Conservation (phyloP, 1,139 yeast species). For the Candida gigantensis region DNA sequence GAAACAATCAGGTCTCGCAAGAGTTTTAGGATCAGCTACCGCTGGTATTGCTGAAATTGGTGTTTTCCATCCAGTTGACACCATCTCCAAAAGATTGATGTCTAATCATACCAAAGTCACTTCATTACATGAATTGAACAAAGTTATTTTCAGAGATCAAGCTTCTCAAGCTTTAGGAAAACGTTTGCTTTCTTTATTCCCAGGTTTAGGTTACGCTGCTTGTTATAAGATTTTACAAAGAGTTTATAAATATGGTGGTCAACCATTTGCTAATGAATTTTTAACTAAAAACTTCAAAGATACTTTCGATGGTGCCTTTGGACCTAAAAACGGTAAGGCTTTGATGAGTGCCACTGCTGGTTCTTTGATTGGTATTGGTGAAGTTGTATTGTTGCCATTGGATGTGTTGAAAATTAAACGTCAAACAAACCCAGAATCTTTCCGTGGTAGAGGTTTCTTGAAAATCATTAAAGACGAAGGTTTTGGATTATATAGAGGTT, state of each 20-base stretch:
- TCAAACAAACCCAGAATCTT: constrained; percentile 98
- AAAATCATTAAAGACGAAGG: constrained; percentile 90
- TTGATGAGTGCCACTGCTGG: constrained; percentile 97
- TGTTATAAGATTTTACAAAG: constrained; percentile 95
- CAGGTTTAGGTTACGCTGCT: constrained; percentile 98
- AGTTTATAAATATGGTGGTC: constrained; percentile 98
- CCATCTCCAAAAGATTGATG: constrained; percentile 97
- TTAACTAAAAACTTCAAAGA: constrained; percentile 73
- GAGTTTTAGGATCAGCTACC: constrained; percentile 93
- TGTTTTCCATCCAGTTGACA: constrained; percentile 98
- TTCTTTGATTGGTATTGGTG: constrained; percentile 95
- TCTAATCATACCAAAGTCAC: constrained; percentile 81
- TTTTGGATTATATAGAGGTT: constrained; percentile 89
- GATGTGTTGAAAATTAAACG: constrained; percentile 97
- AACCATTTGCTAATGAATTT: constrained; percentile 96
- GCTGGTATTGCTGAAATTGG: constrained; percentile 97
- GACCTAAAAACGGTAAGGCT: constrained; percentile 95
- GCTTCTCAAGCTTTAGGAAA: constrained; percentile 70
- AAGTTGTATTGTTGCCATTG: constrained; percentile 89
- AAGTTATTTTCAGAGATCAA: constrained; percentile 82
- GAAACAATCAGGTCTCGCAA: constrained; percentile 86
- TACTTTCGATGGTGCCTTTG: constrained; percentile 73
- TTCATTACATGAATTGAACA: constrained; percentile 65
- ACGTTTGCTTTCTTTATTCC: constrained; percentile 83
- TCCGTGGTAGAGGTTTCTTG: constrained; percentile 94